Evolutionary conservation across 2,329 filamentous ascomycete species (phyloP).

Genomic region (Pseudocercospora eumusae): DNA sequence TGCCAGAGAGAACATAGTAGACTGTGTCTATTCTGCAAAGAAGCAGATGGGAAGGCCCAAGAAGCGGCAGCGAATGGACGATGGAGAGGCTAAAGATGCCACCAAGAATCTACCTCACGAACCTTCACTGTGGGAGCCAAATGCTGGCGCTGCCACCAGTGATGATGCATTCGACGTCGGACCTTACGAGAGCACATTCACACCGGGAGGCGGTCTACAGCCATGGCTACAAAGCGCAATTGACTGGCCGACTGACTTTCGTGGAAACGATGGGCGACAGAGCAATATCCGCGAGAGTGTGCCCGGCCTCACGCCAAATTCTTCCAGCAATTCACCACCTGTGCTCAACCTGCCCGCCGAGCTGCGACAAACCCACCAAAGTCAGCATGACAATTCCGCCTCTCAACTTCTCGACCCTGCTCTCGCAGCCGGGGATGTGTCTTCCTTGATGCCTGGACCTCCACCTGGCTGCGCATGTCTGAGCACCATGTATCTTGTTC

Average conservation of each 20-base stretch:
- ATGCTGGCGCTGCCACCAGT: neutral
- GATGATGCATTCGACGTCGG: slow-evolving; percentile 14
- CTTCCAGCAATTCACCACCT: slow-evolving; percentile 21
- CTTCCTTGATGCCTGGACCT: slow-evolving; percentile 20
- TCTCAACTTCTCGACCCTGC: slow-evolving; percentile 25
- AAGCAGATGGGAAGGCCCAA: slow-evolving; percentile 56
- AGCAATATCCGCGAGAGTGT: slow-evolving; percentile 12
- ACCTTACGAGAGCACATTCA: slow-evolving; percentile 25
- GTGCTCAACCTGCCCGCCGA: slow-evolving; percentile 25
- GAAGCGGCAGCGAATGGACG: slow-evolving; percentile 46
- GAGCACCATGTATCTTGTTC: slow-evolving; percentile 48
- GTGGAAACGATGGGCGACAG: slow-evolving; percentile 12
- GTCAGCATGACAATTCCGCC: slow-evolving; percentile 8
- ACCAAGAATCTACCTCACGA: neutral
- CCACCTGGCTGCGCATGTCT: slow-evolving; percentile 47
- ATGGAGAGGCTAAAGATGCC: slow-evolving; percentile 9
- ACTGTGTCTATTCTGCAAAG: slow-evolving; percentile 50
- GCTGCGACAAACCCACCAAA: slow-evolving; percentile 11
- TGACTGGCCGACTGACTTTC: slow-evolving; percentile 16
- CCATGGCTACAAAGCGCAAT: slow-evolving; percentile 27
- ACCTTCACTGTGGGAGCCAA: neutral
- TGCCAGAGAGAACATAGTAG: slow-evolving; percentile 43
- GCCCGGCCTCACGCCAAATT: slow-evolving; percentile 31
- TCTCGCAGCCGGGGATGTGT: slow-evolving; percentile 1
- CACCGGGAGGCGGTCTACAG: slow-evolving; percentile 28